phyloP scores from a whole-genome alignment of 2,329 filamentous ascomycete genomes.

The Diaporthe destruens region DNA sequence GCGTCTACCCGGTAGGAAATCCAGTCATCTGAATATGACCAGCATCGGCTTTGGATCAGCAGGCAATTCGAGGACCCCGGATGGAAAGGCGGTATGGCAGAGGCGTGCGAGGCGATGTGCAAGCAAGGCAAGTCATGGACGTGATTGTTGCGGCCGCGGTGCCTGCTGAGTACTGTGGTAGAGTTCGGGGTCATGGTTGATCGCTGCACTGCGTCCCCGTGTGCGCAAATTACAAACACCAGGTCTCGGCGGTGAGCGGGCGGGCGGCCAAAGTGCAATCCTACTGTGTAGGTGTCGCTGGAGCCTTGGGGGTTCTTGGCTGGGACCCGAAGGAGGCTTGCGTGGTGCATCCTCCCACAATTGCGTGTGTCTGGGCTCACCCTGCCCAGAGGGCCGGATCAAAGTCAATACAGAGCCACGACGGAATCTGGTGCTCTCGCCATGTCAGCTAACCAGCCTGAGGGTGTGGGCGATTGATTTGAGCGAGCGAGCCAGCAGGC shows the following conservation, averaged over 20 bases:
- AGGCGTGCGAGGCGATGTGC: constrained; percentile 22
- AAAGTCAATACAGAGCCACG: constrained; percentile 24
- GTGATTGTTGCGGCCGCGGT: constrained; percentile 11
- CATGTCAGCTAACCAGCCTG: not conserved
- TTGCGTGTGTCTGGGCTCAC: constrained; percentile 32
- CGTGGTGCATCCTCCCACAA: constrained; percentile 34
- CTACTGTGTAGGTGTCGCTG: not conserved
- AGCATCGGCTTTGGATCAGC: constrained; percentile 20
- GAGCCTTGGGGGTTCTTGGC: constrained; percentile 15
- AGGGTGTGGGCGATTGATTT: constrained; percentile 12
- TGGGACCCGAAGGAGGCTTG: constrained; percentile 8
- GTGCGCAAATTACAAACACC: constrained; percentile 25
- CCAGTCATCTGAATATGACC: constrained; percentile 19
- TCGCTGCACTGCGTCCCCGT: constrained; percentile 13
- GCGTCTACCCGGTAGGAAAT: not conserved
- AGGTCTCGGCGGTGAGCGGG: constrained; percentile 31
- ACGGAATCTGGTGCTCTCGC: constrained; percentile 14
- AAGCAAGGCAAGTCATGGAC: not conserved
- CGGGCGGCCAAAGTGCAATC: not conserved
- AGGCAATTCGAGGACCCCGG: not conserved
- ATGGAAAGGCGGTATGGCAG: constrained; percentile 15
- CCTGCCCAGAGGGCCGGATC: constrained; percentile 28
- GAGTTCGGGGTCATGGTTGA: constrained; percentile 29
- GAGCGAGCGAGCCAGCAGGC: constrained; percentile 1
- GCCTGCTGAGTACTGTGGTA: too few species aligned